Evolutionary conservation across 768 basidiomycete genomes (phyloP), one percentile per base, ranked within the genome.

Genomic region (Boletus eberwhitei): DNA sequence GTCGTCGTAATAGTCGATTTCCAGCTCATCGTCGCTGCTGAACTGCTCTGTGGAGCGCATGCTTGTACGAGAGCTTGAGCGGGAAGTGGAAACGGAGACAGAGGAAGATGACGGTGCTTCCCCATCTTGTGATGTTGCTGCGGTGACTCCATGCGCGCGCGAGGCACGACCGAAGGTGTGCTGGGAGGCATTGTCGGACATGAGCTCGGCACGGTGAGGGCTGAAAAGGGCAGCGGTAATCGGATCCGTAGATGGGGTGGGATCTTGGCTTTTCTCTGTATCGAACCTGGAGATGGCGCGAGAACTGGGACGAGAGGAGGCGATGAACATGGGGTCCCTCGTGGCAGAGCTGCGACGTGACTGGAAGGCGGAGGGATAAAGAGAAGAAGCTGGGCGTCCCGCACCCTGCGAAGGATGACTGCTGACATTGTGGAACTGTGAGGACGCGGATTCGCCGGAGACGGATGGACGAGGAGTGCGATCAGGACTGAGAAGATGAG

Each of bases 131-230:
- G 50, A 63, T 41, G 54, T 32, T 39, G 66, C 58, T 57, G 59
- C 58, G 42, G 29, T 55, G 34, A 54, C 55, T 48, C 64, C 58
- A 54, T 63, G 62, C 35, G 56, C 36, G 52, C 66, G 59, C 41
- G 75, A 76, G 12, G 77, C 77, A 48, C 65, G 71, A 51, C 78
- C 83, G 53, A 80, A 80, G 1, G 80, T 81, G 59, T 79, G 73
- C 53, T 72, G 75, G 14, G 80, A 83, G 29, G 75, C 74, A 8
- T 74, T 71, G 64, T 83, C 80, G 8, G 72, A 47, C 48, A 67
- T 52, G 62, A 71, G 53, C 32, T 53, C 60, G 57, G 47, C 59
- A 70, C 52, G 67, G 47, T 38, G 70, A 48, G 57, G 31, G 38
- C 41, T 50, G 44, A 35, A 55, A 50, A 45, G 53, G 46, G 63